A percentile compares a stretch with the other conserved stretches of the same genome.
Evolutionary conservation across 257 asterid species (phyloP).

Genomic region (Nicotiana noctiflora): DNA sequence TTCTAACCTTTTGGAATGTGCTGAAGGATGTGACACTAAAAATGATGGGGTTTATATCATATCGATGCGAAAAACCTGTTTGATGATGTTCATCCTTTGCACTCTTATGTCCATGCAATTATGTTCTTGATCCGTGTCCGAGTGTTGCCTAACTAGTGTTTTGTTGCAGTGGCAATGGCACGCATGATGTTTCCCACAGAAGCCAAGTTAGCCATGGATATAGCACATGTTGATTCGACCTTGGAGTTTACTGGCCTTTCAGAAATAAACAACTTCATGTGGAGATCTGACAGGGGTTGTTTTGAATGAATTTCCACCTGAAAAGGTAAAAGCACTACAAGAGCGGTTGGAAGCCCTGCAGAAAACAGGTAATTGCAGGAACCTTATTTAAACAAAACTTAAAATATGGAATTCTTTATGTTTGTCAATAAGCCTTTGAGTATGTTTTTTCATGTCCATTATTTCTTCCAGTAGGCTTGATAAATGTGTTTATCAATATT

Average conservation of each 20-base stretch:
- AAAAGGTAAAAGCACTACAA: slow-evolving; percentile 62
- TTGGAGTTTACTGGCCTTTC: slow-evolving; percentile 61
- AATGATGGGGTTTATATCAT: no score
- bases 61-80: no score
- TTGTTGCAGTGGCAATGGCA: slow-evolving; percentile 74
- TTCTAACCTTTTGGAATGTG: no score
- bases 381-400: not conserved
- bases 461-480: not conserved
- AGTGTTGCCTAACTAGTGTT: no score
- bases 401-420: not conserved
- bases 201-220: slow-evolving; percentile 81
- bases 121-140: no score
- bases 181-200: slow-evolving; percentile 63
- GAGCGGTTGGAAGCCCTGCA: slow-evolving; percentile 59
- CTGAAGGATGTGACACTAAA: no score
- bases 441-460: no score
- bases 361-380: slow-evolving; percentile 53
- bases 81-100: no score
- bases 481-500: no score
- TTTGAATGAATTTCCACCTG: slow-evolving; percentile 65
- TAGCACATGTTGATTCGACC: slow-evolving; percentile 69
- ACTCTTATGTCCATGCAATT: no score
- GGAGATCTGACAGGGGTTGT: slow-evolving; percentile 53
- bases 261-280: slow-evolving; percentile 32
- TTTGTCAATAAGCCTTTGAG: not conserved